Evolutionary conservation across 371 early-diverging fungal genomes (phyloP).

Genomic region (Circinella umbellata): DNA sequence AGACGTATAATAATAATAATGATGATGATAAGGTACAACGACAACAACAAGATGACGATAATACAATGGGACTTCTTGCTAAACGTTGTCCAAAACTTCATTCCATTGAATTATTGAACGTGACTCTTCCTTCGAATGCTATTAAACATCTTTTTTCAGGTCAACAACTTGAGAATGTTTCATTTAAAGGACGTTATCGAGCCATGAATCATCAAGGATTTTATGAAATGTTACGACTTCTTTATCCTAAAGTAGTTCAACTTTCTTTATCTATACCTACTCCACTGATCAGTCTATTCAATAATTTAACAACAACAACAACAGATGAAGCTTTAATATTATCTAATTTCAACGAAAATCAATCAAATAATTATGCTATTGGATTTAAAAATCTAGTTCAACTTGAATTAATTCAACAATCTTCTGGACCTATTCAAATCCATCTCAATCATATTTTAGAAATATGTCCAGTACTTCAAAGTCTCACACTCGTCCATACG

Average conservation of each 20-base stretch:
- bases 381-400: not conserved
- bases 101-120: not conserved
- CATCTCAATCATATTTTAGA: not conserved
- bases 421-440: no score
- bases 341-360: not conserved
- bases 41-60: not conserved
- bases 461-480: not conserved
- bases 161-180: not conserved
- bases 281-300: not conserved
- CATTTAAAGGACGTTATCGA: not conserved
- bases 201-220: not conserved
- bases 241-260: not conserved
- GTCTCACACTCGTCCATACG: not conserved
- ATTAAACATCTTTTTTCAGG: constrained; percentile 1
- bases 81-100: not conserved
- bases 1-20: no score
- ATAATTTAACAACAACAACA: not conserved
- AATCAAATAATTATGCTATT: no score
- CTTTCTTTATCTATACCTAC: not conserved
- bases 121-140: not conserved
- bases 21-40: no score
- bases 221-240: not conserved
- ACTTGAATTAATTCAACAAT: not conserved
- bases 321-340: not conserved
- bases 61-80: not conserved